Evolutionary conservation across 495 filamentous ascomycete species (phyloP).

Genomic region (Sphaerosporella brunnea): DNA sequence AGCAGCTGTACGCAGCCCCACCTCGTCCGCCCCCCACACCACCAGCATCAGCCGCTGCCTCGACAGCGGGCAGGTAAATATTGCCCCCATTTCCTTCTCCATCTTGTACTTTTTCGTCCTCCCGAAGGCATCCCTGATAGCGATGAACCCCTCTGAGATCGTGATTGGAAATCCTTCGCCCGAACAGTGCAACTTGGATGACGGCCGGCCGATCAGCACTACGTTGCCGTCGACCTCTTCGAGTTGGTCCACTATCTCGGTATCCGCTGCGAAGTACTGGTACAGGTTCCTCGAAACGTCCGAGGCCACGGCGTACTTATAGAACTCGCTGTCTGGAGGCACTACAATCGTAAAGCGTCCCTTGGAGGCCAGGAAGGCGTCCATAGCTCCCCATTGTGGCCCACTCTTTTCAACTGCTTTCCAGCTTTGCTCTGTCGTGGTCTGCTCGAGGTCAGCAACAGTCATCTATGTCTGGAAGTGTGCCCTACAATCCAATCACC

Average conservation of each 20-base stretch:
- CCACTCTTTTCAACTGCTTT: conserved; percentile 25
- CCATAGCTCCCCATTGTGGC: conserved; percentile 34
- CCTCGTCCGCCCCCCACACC: conserved; percentile 36
- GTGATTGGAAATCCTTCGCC: not conserved
- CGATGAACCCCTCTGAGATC: not conserved
- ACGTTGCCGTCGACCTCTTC: conserved; percentile 26
- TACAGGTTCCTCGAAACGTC: conserved; percentile 42
- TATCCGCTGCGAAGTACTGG: conserved; percentile 42
- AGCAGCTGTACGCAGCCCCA: conserved; percentile 34
- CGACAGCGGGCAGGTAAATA: conserved; percentile 34
- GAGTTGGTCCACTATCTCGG: conserved; percentile 26
- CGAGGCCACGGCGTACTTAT: conserved; percentile 28
- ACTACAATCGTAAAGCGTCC: conserved; percentile 32
- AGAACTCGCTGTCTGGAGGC: conserved; percentile 9
- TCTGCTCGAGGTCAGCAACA: not conserved
- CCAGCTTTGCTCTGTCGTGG: conserved; percentile 12
- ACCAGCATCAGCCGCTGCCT: conserved; percentile 36
- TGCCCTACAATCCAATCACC: not conserved
- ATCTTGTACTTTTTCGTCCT: conserved; percentile 15
- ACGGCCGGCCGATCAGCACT: conserved; percentile 20
- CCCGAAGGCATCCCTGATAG: conserved; percentile 17
- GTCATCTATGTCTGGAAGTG: not conserved
- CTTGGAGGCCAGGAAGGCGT: conserved; percentile 34
- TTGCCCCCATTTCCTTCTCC: conserved; percentile 30
- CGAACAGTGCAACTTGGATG: not conserved